Base-by-base conservation (phyloP, 306 rosid species). In the Rosa rugosa region DNA sequence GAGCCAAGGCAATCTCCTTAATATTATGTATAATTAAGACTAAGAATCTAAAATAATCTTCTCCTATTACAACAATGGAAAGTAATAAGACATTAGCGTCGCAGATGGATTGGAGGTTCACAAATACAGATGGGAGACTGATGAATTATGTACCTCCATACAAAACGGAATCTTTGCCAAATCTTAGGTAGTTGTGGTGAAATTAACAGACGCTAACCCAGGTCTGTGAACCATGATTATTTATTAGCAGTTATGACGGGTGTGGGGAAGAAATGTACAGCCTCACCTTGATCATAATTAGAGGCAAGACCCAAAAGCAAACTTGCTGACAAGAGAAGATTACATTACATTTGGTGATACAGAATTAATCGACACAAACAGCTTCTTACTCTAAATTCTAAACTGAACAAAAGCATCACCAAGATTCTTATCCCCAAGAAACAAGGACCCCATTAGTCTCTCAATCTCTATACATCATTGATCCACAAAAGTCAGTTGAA, bases 391-490 rank as follows among this genome's bases (percentile, higher is more conserved):
- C 31, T 20, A 66, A 50, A 71, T 34, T 64, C n/a, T 20, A 47
- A 42, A 63, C 16, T n/a, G 69, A 76, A 63, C 64, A 54, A 72
- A 68, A 72, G 54, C 69, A 57, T 25, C 31, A 44, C 79, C 77
- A 77, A 12, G 69, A 65, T 72, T 72, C 75, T 46, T 80, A 71
- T 23, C 67, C 62, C 46, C 80, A 81, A 34, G 45, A 76, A 45
- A 66, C 69, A 38, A 67, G 50, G 77, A 65, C 72, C 69, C n/a
- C 40, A 72, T 53, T 63, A 54, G 38, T 53, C 75, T 69, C 83
- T 77, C 72, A 41, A 47, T 64, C 44, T 63, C 89, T 83, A 76
- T 87, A 86, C 88, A 83, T 82, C 85, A 80, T 77, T 36, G 82
- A 83, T 76, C 80, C 50, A 63, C 51, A 72, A 51, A 72, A 51